These are phyloP conservation scores for Chenopodium formosanum DNA, from an alignment of 148 eudicot species.

Conservation along the genomic window DNA sequence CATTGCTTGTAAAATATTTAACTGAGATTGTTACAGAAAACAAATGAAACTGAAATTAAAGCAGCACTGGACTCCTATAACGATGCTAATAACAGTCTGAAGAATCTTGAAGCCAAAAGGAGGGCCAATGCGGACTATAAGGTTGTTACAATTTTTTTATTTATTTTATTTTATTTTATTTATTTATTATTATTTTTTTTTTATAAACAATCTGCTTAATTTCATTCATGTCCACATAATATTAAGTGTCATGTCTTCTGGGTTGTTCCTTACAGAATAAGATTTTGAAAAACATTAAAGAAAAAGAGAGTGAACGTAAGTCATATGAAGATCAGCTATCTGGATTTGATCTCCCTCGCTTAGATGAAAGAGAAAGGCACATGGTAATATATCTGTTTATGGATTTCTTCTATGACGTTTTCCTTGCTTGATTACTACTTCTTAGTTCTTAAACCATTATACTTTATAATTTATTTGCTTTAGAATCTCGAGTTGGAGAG, in stretches of 20 bases:
- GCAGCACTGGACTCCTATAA: slow-evolving; percentile 43
- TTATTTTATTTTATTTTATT: too few relatives aligned
- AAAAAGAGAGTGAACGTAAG: slow-evolving; percentile 60
- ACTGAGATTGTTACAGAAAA: slow-evolving; percentile 40
- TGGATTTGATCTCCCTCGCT: slow-evolving; percentile 38
- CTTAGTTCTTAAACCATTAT: neutral
- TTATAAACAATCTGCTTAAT: neutral
- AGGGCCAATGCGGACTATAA: slow-evolving; percentile 54
- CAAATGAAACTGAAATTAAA: slow-evolving; percentile 42
- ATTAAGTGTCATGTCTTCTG: neutral
- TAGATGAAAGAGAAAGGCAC: slow-evolving; percentile 73
- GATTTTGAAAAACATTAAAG: slow-evolving; percentile 46
- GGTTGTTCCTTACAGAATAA: slow-evolving; percentile 39
- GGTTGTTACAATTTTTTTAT: slow-evolving; percentile 35
- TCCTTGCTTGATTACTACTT: neutral
- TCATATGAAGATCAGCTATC: slow-evolving; percentile 49
- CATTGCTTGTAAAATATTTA: neutral
- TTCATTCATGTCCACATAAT: slow-evolving; percentile 9
- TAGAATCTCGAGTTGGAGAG: slow-evolving; percentile 69
- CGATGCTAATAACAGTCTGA: slow-evolving; percentile 57
- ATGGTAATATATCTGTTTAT: slow-evolving; percentile 39
- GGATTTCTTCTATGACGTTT: slow-evolving; percentile 1
- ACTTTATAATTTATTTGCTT: slow-evolving; percentile 17
- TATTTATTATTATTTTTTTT: too few relatives aligned
- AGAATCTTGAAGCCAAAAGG: slow-evolving; percentile 57